Conservation (phyloP, 1,284 basidiomycete species). For the Puccinia novopanici region DNA sequence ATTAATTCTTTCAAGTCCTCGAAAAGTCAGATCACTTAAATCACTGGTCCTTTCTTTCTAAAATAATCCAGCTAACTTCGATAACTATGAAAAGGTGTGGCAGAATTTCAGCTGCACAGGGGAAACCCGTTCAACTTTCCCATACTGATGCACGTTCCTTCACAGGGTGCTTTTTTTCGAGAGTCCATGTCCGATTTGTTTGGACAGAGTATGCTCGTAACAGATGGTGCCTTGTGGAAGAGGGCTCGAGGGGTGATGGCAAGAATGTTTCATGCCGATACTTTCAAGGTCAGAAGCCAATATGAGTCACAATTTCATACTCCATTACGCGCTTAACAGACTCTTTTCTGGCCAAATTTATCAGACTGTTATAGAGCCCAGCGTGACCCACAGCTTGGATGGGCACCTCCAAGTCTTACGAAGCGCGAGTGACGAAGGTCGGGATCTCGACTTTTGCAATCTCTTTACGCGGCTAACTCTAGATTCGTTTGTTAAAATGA, state of each 20-base stretch:
- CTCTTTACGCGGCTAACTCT: conserved; percentile 22
- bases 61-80: conserved; percentile 20
- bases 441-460: conserved; percentile 8
- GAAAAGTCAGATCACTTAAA: background rate
- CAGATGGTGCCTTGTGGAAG: conserved; percentile 20
- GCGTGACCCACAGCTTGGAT: background rate
- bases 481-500: conserved; percentile 25
- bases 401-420: conserved; percentile 1
- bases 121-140: background rate
- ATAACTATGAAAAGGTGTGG: conserved; percentile 34
- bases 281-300: conserved; percentile 23
- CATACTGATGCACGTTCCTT: background rate
- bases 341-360: background rate
- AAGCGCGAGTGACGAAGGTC: background rate
- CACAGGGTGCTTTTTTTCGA: background rate
- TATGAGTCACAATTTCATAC: background rate
- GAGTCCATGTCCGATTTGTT: conserved; percentile 5
- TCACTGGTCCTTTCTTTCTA: background rate
- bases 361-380: conserved; percentile 27
- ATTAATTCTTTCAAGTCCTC: background rate
- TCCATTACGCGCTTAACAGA: background rate
- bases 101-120: background rate
- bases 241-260: background rate
- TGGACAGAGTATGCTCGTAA: conserved; percentile 9
- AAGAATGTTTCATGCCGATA: background rate